Evolutionary conservation across 768 basidiomycete species (phyloP).

Genomic region (Hygrocybe punicea): DNA sequence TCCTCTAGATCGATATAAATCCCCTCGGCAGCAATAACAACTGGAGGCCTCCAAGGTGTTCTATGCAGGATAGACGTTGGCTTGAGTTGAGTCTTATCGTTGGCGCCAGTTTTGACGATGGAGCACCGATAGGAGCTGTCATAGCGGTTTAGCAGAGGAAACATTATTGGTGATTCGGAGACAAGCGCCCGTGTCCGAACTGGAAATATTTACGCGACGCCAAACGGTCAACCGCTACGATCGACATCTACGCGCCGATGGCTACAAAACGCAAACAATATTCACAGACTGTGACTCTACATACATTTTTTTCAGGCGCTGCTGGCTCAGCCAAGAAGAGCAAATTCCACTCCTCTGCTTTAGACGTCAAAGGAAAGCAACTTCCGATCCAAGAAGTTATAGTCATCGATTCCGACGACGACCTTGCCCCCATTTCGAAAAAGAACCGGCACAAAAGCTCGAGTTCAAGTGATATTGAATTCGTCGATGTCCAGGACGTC

Average conservation of each 20-base stretch:
- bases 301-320: slow-evolving; percentile 11
- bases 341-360: background rate
- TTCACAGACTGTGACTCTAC: slow-evolving; percentile 13
- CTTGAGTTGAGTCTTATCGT: background rate
- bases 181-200: no score
- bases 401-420: slow-evolving; percentile 62
- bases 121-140: background rate
- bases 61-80: slow-evolving; percentile 53
- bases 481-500: slow-evolving; percentile 25
- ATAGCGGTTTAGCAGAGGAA: no score
- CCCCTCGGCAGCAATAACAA: slow-evolving; percentile 64
- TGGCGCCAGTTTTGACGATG: background rate
- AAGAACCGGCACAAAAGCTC: slow-evolving; percentile 11
- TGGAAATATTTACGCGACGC: no score
- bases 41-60: slow-evolving; percentile 70
- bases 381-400: slow-evolving; percentile 44
- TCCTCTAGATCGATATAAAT: slow-evolving; percentile 69
- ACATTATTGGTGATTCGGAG: no score
- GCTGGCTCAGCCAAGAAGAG: background rate
- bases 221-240: no score
- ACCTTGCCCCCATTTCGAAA: slow-evolving; percentile 20
- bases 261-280: background rate
- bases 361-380: background rate
- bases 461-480: slow-evolving; percentile 34
- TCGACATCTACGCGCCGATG: no score